Percentiles rank a stretch among this genome's conserved stretches.
Conservation (phyloP, 1,284 basidiomycete species). For the Heterobasidion annosum region DNA sequence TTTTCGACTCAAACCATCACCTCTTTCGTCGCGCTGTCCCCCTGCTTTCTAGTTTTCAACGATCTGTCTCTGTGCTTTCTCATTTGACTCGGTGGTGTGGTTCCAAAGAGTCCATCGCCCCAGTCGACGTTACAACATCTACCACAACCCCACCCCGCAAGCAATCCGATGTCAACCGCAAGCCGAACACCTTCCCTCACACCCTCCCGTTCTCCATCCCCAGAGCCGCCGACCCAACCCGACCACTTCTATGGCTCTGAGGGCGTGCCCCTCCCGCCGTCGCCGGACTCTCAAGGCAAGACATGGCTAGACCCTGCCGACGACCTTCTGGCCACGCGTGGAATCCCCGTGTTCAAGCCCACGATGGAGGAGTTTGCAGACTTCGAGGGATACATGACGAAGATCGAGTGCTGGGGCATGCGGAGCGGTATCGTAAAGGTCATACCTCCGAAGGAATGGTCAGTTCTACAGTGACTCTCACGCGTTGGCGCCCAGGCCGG, state of each 20-base stretch:
- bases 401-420: constrained; percentile 81
- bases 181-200: constrained; percentile 36
- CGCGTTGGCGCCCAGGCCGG: background rate
- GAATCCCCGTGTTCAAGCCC: constrained; percentile 92
- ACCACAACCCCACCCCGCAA: background rate
- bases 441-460: constrained; percentile 91
- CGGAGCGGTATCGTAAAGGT: constrained; percentile 90
- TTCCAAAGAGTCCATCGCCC: background rate
- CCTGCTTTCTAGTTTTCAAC: background rate
- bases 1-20: background rate
- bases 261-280: constrained; percentile 40
- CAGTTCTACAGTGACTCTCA: constrained; percentile 19
- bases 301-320: constrained; percentile 71
- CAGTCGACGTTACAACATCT: background rate
- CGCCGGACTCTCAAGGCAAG: constrained; percentile 49
- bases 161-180: constrained; percentile 8
- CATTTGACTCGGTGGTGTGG: background rate
- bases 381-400: constrained; percentile 83
- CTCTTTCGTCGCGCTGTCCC: background rate
- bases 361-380: constrained; percentile 83
- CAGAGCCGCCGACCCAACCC: constrained; percentile 49
- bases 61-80: background rate
- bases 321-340: constrained; percentile 77
- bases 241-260: constrained; percentile 72
- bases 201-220: constrained; percentile 45